Conservation (phyloP, 768 basidiomycete species). For the Tylopilus subfusipes region DNA sequence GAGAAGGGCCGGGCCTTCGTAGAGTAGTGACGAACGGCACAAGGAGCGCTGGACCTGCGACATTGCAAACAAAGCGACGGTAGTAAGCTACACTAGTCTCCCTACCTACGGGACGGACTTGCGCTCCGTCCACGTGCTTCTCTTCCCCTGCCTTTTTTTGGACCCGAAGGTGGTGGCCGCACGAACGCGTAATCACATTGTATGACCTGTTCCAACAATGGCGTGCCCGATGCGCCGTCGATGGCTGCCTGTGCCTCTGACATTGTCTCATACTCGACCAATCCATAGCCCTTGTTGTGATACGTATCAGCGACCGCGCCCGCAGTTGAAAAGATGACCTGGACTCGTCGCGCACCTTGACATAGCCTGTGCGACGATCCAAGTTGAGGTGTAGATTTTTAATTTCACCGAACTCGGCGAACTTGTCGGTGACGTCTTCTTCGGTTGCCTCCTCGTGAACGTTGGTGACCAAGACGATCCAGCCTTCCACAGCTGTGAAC, state of each 20-base stretch:
- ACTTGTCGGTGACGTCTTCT: conserved; percentile 95
- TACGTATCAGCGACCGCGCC: neutral
- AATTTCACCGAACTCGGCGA: conserved; percentile 94
- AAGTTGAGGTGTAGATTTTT: conserved; percentile 97
- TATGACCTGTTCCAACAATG: conserved; percentile 80
- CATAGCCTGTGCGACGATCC: conserved; percentile 96
- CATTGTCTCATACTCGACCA: conserved; percentile 97
- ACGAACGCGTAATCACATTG: conserved; percentile 94
- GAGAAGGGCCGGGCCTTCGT: neutral
- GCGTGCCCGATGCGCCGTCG: conserved; percentile 79
- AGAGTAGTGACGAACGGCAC: conserved; percentile 1
- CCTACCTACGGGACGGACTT: conserved; percentile 64
- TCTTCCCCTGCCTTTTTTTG: conserved; percentile 69
- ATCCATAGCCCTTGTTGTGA: conserved; percentile 84
- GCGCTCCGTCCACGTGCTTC: conserved; percentile 70
- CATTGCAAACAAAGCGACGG: neutral
- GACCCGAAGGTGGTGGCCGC: conserved; percentile 76
- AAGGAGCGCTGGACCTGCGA: neutral
- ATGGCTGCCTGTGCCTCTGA: conserved; percentile 93
- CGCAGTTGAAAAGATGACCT: neutral
- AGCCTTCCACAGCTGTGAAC: conserved; percentile 88
- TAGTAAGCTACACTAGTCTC: conserved; percentile 8
- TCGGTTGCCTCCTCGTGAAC: conserved; percentile 99
- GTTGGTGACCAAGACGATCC: conserved; percentile 95
- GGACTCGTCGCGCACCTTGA: conserved; percentile 65